Evolutionary conservation across 2,329 filamentous ascomycete genomes (phyloP).

Genomic region (Fusarium guadeloupense): DNA sequence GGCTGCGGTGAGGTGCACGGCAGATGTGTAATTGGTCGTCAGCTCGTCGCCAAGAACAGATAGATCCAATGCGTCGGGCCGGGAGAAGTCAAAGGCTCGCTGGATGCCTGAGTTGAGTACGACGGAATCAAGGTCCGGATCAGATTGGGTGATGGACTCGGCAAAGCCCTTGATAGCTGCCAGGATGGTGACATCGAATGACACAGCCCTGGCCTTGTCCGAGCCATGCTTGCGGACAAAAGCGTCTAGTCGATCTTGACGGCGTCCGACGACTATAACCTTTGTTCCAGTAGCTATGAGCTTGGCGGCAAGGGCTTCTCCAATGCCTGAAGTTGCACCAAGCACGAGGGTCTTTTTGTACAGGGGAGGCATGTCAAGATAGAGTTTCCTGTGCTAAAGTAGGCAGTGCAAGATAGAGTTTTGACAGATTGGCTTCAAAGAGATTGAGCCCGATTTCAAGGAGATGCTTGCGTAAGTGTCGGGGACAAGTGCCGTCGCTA

Average conservation of each 20-base stretch:
- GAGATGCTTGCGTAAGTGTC: no score
- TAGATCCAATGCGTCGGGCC: slow-evolving; percentile 42
- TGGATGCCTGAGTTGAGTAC: slow-evolving; percentile 68
- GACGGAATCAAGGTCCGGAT: slow-evolving; percentile 54
- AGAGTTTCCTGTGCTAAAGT: neutral
- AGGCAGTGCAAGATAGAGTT: slow-evolving; percentile 8
- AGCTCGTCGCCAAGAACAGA: slow-evolving; percentile 41
- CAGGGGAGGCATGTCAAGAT: slow-evolving; percentile 35
- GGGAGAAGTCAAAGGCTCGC: slow-evolving; percentile 47
- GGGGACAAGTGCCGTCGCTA: no score
- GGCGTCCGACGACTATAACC: slow-evolving; percentile 59
- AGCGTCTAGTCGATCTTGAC: slow-evolving; percentile 58
- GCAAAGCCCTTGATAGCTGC: slow-evolving; percentile 43
- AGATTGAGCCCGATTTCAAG: no score
- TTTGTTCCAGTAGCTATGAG: slow-evolving; percentile 54
- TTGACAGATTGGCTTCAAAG: neutral
- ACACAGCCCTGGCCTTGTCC: slow-evolving; percentile 49
- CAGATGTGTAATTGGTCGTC: slow-evolving; percentile 42
- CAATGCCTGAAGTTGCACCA: slow-evolving; percentile 45
- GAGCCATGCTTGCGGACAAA: slow-evolving; percentile 57
- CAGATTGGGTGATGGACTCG: slow-evolving; percentile 8
- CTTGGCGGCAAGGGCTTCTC: slow-evolving; percentile 47
- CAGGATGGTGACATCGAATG: slow-evolving; percentile 57
- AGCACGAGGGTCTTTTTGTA: slow-evolving; percentile 55
- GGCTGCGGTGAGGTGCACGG: slow-evolving; percentile 41